These are phyloP conservation scores for Trapa bicornis DNA, from an alignment of 345 rosid genomes.

Conservation along the genomic window DNA sequence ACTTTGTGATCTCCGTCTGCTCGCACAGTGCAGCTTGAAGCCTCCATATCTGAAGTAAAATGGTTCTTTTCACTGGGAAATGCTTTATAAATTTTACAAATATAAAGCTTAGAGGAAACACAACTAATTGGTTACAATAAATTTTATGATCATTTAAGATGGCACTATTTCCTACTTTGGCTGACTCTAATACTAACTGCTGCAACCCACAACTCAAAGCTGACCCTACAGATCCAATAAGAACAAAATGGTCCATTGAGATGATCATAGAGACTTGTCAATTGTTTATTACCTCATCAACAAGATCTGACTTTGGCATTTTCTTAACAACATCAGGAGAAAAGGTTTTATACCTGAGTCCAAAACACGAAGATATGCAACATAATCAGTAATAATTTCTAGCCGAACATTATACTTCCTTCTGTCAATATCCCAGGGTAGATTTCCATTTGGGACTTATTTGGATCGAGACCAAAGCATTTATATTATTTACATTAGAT, in stretches of 20 bases:
- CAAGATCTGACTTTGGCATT: constrained; percentile 69
- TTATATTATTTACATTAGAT: neutral
- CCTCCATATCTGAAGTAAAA: constrained; percentile 44
- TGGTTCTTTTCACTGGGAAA: neutral
- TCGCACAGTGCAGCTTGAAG: constrained; percentile 58
- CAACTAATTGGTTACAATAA: neutral
- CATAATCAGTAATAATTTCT: neutral
- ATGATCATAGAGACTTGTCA: neutral
- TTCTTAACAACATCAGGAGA: constrained; percentile 69
- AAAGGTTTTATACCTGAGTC: constrained; percentile 67
- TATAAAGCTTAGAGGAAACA: neutral
- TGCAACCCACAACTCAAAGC: neutral
- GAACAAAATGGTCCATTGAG: neutral
- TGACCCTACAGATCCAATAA: neutral
- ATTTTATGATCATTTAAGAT: neutral
- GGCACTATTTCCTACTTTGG: neutral
- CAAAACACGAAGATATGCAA: neutral
- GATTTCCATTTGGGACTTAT: no score
- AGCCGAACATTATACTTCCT: neutral
- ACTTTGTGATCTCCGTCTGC: constrained; percentile 59
- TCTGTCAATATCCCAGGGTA: no score
- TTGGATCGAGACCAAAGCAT: neutral
- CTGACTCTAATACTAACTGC: neutral
- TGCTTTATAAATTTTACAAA: neutral
- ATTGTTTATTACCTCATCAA: constrained; percentile 51